Evolutionary conservation across 148 eudicot genomes (phyloP).

Genomic region (Rhododendron ferrugineum): DNA sequence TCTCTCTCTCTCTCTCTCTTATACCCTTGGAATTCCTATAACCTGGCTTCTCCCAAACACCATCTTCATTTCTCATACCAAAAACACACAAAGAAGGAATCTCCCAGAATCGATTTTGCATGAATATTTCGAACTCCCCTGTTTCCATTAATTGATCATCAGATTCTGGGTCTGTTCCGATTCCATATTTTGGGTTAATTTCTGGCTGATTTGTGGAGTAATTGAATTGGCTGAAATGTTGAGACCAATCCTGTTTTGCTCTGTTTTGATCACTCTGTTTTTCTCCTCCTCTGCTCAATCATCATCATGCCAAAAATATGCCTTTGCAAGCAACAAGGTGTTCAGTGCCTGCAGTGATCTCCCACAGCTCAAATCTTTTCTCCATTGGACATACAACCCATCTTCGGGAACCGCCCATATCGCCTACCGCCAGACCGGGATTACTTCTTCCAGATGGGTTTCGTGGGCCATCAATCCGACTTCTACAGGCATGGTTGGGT

Average conservation of each 20-base stretch:
- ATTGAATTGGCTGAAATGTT: slow-evolving; percentile 16
- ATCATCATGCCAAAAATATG: slow-evolving; percentile 38
- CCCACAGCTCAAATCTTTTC: slow-evolving; percentile 43
- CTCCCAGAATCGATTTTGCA: background rate
- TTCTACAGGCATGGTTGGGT: slow-evolving; percentile 49
- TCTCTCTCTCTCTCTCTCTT: background rate
- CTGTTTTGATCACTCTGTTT: slow-evolving; percentile 22
- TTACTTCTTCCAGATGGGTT: slow-evolving; percentile 39
- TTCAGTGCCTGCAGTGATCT: slow-evolving; percentile 55
- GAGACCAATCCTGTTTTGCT: slow-evolving; percentile 11
- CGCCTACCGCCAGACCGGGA: slow-evolving; percentile 52
- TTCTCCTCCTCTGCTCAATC: slow-evolving; percentile 27
- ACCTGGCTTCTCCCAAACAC: slow-evolving; percentile 1
- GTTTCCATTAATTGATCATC: background rate
- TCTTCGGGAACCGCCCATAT: slow-evolving; percentile 32
- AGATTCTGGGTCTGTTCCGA: background rate
- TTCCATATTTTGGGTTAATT: background rate
- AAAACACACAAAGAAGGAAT: background rate
- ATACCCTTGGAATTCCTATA: too few species aligned
- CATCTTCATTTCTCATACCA: background rate
- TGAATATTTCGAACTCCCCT: background rate
- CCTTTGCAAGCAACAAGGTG: slow-evolving; percentile 27
- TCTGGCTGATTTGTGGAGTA: background rate
- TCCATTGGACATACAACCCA: slow-evolving; percentile 57
- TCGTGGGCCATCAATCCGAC: slow-evolving; percentile 63